Conservation (phyloP, 176 grass and related monocot genomes). For the Oryza officinalis region DNA sequence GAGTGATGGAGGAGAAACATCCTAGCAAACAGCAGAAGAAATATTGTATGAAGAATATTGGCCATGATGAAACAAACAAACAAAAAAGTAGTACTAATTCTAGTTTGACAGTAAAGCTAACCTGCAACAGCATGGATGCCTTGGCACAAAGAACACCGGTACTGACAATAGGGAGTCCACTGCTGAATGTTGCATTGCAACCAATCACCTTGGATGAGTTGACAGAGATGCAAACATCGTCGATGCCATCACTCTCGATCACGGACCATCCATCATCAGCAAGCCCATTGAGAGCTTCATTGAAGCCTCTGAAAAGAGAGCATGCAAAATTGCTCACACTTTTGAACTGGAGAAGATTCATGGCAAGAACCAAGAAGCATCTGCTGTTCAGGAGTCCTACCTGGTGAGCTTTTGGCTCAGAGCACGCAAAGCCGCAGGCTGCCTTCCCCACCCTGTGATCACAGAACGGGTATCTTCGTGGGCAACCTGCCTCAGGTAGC, state of each 20-base stretch:
- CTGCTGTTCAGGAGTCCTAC: slow-evolving; percentile 44
- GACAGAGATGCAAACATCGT: slow-evolving; percentile 78
- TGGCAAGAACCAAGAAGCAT: background rate
- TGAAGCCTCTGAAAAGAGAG: slow-evolving; percentile 69
- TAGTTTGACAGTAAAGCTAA: slow-evolving; percentile 6
- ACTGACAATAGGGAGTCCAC: slow-evolving; percentile 54
- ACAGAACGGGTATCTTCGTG: slow-evolving; percentile 68
- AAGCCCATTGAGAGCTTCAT: slow-evolving; percentile 90
- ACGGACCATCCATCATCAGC: slow-evolving; percentile 85
- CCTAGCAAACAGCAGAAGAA: slow-evolving; percentile 32
- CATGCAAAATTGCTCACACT: background rate
- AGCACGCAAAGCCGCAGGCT: slow-evolving; percentile 80
- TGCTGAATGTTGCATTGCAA: slow-evolving; percentile 50
- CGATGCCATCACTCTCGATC: slow-evolving; percentile 60
- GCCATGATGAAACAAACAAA: background rate
- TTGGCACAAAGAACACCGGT: slow-evolving; percentile 83
- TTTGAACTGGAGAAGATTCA: slow-evolving; percentile 21
- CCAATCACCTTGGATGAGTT: slow-evolving; percentile 75
- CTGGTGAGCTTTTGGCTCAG: slow-evolving; percentile 88
- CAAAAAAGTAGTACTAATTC: background rate
- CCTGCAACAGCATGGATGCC: slow-evolving; percentile 95
- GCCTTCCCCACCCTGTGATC: slow-evolving; percentile 70
- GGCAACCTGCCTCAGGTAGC: slow-evolving; percentile 79
- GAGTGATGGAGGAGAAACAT: slow-evolving; percentile 59
- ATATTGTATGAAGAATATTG: background rate